Evolutionary conservation across 1,284 basidiomycete genomes (phyloP).

Genomic region (Cryptococcus sp.): DNA sequence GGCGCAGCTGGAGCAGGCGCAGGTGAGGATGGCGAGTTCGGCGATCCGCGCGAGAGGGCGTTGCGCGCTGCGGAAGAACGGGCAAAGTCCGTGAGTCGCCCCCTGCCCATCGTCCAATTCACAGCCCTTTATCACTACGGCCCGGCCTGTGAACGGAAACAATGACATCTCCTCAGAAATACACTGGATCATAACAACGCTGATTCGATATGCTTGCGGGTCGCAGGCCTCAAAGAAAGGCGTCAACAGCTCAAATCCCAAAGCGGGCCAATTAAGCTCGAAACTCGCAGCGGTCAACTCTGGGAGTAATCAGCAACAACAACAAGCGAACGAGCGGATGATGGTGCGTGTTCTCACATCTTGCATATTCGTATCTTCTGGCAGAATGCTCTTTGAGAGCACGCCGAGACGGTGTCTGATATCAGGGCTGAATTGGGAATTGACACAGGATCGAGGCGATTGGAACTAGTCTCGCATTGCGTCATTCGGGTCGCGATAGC

Average conservation of each 20-base stretch:
- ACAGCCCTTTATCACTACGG: no score
- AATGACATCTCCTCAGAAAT: background rate
- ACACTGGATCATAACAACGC: no score
- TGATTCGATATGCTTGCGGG: no score
- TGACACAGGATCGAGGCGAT: slow-evolving; percentile 30
- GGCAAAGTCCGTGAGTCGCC: slow-evolving; percentile 44
- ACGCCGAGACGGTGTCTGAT: slow-evolving; percentile 2
- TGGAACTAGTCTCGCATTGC: slow-evolving; percentile 24
- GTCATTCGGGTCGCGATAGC: background rate
- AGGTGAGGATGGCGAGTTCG: slow-evolving; percentile 5
- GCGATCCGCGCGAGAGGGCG: slow-evolving; percentile 44
- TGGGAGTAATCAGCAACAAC: slow-evolving; percentile 13
- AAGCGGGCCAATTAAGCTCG: slow-evolving; percentile 45
- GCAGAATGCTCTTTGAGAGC: background rate
- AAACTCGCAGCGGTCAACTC: slow-evolving; percentile 44
- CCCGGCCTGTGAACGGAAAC: no score
- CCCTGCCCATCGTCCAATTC: background rate
- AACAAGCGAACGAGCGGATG: slow-evolving; percentile 36
- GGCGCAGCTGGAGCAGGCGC: slow-evolving; percentile 2
- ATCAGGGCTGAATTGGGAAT: background rate
- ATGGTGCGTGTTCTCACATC: slow-evolving; percentile 39
- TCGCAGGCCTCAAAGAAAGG: slow-evolving; percentile 36
- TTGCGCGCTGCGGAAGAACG: slow-evolving; percentile 49
- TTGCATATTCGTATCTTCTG: background rate
- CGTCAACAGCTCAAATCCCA: slow-evolving; percentile 45